A percentile compares a stretch with the other conserved stretches of the same genome.
These are phyloP conservation scores for Microdochium bolleyi DNA, from an alignment of 2,329 filamentous ascomycete genomes.

Conservation along the genomic window DNA sequence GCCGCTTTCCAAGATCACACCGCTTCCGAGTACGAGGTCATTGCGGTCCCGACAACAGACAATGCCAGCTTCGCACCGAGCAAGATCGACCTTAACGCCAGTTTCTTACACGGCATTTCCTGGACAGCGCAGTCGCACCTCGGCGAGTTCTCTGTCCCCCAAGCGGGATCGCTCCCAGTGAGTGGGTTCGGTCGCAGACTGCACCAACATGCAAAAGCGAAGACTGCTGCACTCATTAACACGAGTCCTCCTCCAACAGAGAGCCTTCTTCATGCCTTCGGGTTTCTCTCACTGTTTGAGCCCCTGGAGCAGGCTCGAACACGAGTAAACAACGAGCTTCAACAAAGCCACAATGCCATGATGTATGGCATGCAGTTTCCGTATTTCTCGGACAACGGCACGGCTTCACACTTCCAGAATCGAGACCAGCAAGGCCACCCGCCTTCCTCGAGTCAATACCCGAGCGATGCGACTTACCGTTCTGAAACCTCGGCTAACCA, in stretches of 20 bases:
- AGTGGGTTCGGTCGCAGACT: slow-evolving; percentile 62
- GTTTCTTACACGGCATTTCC: slow-evolving; percentile 9
- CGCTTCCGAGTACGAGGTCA: slow-evolving; percentile 32
- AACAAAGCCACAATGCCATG: background rate
- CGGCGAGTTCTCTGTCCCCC: slow-evolving; percentile 31
- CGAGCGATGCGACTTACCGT: background rate
- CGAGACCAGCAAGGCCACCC: slow-evolving; percentile 12
- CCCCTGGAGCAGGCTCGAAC: slow-evolving; percentile 36
- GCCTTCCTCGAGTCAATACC: background rate
- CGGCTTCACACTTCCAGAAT: slow-evolving; percentile 55
- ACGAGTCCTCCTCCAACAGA: slow-evolving; percentile 38
- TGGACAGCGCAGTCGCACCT: slow-evolving; percentile 15
- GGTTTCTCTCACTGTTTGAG: slow-evolving; percentile 59
- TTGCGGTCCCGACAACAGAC: slow-evolving; percentile 40
- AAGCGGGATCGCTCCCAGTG: slow-evolving; percentile 55
- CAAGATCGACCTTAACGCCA: slow-evolving; percentile 13
- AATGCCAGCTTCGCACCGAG: slow-evolving; percentile 46
- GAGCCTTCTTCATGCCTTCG: slow-evolving; percentile 52
- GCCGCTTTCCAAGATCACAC: slow-evolving; percentile 2
- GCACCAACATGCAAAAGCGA: slow-evolving; percentile 57
- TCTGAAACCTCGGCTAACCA: background rate
- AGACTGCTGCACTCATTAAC: slow-evolving; percentile 49
- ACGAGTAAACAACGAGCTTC: slow-evolving; percentile 18
- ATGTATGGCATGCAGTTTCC: slow-evolving; percentile 52
- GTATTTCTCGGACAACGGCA: slow-evolving; percentile 58